phyloP scores from a whole-genome alignment of 257 asterid species.

The Penstemon newberryi region DNA sequence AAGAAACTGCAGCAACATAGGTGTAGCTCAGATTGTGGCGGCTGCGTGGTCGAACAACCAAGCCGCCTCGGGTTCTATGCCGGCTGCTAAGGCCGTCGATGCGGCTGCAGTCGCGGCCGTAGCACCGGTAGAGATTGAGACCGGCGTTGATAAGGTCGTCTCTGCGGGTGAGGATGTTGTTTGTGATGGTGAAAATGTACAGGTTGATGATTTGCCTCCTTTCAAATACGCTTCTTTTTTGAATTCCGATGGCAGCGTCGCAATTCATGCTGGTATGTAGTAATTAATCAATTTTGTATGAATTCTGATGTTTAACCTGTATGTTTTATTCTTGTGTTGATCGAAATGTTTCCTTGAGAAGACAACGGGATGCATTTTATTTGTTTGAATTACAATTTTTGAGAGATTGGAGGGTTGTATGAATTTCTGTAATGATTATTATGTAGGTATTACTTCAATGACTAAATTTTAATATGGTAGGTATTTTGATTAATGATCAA shows the following conservation, averaged over 20 bases:
- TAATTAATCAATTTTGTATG: not conserved
- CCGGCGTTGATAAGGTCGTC: slow-evolving; percentile 48
- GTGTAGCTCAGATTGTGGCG: slow-evolving; percentile 95
- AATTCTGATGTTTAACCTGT: not conserved
- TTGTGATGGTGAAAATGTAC: slow-evolving; percentile 44
- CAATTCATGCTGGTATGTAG: slow-evolving; percentile 83
- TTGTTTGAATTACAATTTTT: not conserved
- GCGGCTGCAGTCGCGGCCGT: slow-evolving; percentile 49
- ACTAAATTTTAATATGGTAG: too few species aligned
- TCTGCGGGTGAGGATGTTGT: slow-evolving; percentile 35
- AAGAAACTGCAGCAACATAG: slow-evolving; percentile 93
- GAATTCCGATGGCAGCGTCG: slow-evolving; percentile 76
- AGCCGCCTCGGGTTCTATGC: slow-evolving; percentile 29
- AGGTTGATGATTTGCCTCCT: slow-evolving; percentile 47
- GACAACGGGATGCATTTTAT: not conserved
- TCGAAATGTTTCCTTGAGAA: not conserved
- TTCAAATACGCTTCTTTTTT: slow-evolving; percentile 63
- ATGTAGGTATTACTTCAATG: too few species aligned
- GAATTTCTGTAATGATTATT: not conserved
- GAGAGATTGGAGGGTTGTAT: not conserved
- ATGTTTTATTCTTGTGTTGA: not conserved
- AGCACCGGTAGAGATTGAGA: slow-evolving; percentile 50
- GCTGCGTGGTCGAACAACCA: slow-evolving; percentile 91
- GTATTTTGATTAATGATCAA: too few species aligned
- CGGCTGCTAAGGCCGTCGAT: slow-evolving; percentile 73